A percentile compares a stretch with the other conserved stretches of the same genome.
These are phyloP conservation scores for Dactylonectria macrodidyma DNA, from an alignment of 2,329 filamentous ascomycete genomes.

Conservation along the genomic window DNA sequence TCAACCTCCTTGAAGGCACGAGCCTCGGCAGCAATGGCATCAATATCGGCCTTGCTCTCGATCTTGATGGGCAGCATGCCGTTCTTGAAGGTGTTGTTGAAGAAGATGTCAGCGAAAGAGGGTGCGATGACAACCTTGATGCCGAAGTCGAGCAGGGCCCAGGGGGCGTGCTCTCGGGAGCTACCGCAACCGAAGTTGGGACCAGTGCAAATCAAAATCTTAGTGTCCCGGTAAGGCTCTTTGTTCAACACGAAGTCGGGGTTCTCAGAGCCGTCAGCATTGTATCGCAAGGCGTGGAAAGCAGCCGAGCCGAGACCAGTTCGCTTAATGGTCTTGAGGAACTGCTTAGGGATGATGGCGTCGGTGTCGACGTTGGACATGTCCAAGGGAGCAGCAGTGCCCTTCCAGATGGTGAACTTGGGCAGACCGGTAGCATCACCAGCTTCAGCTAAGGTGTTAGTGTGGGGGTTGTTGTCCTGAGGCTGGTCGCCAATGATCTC, in stretches of 20 bases:
- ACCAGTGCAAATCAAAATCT: slow-evolving; percentile 93
- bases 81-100: slow-evolving; percentile 99
- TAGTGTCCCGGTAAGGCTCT: slow-evolving; percentile 85
- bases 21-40: slow-evolving; percentile 83
- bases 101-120: slow-evolving; percentile 85
- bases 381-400: slow-evolving; percentile 89
- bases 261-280: slow-evolving; percentile 81
- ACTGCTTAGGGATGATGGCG: slow-evolving; percentile 99
- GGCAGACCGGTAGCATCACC: slow-evolving; percentile 75
- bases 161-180: slow-evolving; percentile 95
- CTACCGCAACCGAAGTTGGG: slow-evolving; percentile 96
- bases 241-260: slow-evolving; percentile 90
- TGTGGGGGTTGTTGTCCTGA: slow-evolving; percentile 75
- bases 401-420: slow-evolving; percentile 87
- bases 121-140: slow-evolving; percentile 95
- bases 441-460: slow-evolving; percentile 70
- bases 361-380: slow-evolving; percentile 97
- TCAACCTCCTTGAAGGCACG: slow-evolving; percentile 87
- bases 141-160: slow-evolving; percentile 96
- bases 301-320: slow-evolving; percentile 91
- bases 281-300: slow-evolving; percentile 88
- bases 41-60: slow-evolving; percentile 74
- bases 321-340: slow-evolving; percentile 99
- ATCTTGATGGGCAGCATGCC: slow-evolving; percentile 94
- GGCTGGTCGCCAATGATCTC: slow-evolving; percentile 71